Evolutionary conservation across 2,329 filamentous ascomycete genomes (phyloP), one percentile per base, ranked within the genome.

Genomic region (Fusarium caatingaense): DNA sequence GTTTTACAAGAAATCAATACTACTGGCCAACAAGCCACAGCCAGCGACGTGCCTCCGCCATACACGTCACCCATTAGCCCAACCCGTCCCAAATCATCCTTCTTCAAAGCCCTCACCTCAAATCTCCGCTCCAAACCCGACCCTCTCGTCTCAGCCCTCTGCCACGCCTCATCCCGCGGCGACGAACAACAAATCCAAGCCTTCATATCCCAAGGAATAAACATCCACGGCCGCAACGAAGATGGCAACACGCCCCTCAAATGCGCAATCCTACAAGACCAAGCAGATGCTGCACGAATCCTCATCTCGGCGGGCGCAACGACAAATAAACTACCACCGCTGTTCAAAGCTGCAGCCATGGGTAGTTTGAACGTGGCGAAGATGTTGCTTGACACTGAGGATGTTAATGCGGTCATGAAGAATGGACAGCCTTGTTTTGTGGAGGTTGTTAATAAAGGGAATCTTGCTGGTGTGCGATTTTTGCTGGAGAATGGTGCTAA

Each of bases 191-290:
- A 64, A 20, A 45, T 64, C 1, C 45, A 30, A 0, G 60, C 49
- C 9, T 40, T 64, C 0, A 44, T 64, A 5, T 41, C 59, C 1
- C 59, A 64, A 44, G 25, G 15, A 3, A 45, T n/a, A 12, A 64
- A 49, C 15, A 23, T 64, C 8, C 47, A 64, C 20, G 59, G 61
- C 9, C 49, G 59, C 4, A 64, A 57, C 7, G 49, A 57, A 12
- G 50, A 64, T 6, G 61, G 61, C 4, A 41, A 64, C 16, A 64
- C 61, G 6, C 44, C 61, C 1, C n/a, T 64, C 1, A 49, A 45
- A 8, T 64, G 61, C 1, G 50, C 61, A 2, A 64, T 64, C 1
- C 16, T 13, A 18, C 20, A 18, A 0, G 61, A 64, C 6, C 59
- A 64, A 32, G 50, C 32, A 2, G 30, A 25, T 3, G 37, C 61